Conservation (phyloP, 2,329 filamentous ascomycete genomes). For the Aspergillus unguis region DNA sequence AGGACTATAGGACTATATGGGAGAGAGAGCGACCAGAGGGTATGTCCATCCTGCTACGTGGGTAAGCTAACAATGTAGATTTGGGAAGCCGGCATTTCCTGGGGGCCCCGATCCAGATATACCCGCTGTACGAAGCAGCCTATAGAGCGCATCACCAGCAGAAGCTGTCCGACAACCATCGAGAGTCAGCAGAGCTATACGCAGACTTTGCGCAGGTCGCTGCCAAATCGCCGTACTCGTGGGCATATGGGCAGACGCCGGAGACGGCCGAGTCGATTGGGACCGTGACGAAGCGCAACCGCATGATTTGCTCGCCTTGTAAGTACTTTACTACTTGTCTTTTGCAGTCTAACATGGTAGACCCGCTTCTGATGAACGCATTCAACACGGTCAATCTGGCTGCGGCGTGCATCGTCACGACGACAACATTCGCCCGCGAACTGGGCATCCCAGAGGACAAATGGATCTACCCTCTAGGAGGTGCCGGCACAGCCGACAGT, state of each 20-base stretch:
- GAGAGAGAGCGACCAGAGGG: conserved; percentile 5
- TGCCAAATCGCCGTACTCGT: conserved; percentile 52
- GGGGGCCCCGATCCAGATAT: conserved; percentile 63
- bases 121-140: conserved; percentile 64
- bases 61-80: conserved; percentile 36
- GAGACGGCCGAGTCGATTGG: conserved; percentile 53
- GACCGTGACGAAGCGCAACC: conserved; percentile 54
- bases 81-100: conserved; percentile 57
- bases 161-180: conserved; percentile 53
- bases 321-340: not conserved
- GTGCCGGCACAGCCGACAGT: conserved; percentile 59
- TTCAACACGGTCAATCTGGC: conserved; percentile 67
- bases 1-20: conserved; percentile 45
- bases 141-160: conserved; percentile 58
- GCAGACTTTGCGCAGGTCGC: conserved; percentile 59
- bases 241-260: conserved; percentile 52
- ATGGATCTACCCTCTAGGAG: conserved; percentile 64
- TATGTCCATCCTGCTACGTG: not conserved
- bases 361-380: conserved; percentile 67
- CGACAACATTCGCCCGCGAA: conserved; percentile 51
- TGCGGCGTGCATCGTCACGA: conserved; percentile 59
- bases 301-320: conserved; percentile 69
- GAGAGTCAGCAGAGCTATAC: conserved; percentile 60
- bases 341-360: conserved; percentile 34
- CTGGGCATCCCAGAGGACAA: conserved; percentile 54